Percentiles rank a stretch among this genome's conserved stretches.
Evolutionary conservation across 176 grass and related monocot species (phyloP).

Genomic region (Cymbopogon citratus): DNA sequence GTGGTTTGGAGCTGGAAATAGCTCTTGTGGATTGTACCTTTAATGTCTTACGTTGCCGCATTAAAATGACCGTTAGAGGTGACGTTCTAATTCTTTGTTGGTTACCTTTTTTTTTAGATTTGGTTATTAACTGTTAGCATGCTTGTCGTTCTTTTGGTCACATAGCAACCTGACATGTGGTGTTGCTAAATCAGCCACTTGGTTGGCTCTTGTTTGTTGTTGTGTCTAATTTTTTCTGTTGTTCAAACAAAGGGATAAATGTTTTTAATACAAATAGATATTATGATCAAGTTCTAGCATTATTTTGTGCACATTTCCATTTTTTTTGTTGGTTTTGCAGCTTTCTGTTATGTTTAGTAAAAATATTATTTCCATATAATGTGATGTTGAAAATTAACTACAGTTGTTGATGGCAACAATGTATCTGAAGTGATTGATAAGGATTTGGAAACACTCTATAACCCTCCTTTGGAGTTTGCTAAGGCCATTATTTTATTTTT

Average conservation of each 20-base stretch:
- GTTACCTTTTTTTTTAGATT: not conserved
- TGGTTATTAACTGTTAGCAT: not conserved
- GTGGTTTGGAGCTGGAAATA: not conserved
- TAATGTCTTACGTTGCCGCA: not conserved
- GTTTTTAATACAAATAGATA: not conserved
- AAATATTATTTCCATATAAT: not conserved
- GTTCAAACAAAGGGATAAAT: not conserved
- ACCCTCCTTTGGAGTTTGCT: not conserved
- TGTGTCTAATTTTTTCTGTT: not conserved
- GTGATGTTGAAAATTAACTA: not conserved
- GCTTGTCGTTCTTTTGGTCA: not conserved
- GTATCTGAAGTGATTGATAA: not conserved
- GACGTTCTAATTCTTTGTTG: not conserved
- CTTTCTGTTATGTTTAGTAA: not conserved
- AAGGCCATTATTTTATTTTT: not conserved
- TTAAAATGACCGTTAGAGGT: not conserved
- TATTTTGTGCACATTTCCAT: not conserved
- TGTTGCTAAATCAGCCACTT: not conserved
- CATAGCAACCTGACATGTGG: not conserved
- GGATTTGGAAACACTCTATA: not conserved
- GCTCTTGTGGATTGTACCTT: not conserved
- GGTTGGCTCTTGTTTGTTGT: not conserved
- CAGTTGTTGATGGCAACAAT: not conserved
- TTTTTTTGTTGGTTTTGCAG: not conserved
- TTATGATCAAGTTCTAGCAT: not conserved